phyloP scores from a whole-genome alignment of 208 protist species.

The Leishmania braziliensis region DNA sequence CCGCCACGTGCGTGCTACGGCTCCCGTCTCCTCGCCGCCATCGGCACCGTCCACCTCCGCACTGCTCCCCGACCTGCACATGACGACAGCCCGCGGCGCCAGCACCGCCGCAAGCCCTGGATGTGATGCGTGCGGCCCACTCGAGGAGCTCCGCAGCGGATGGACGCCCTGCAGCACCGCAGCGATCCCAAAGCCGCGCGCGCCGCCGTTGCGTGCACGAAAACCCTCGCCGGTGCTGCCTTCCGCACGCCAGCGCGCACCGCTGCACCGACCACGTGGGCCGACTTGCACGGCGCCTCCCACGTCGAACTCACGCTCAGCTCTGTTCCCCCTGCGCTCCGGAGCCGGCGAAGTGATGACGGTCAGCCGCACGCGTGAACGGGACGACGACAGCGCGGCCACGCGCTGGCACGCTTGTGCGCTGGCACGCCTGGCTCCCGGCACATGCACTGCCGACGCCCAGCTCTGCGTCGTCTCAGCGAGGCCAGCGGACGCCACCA shows the following conservation, averaged over 20 bases:
- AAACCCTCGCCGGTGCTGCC: background rate
- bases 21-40: background rate
- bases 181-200: background rate
- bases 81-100: background rate
- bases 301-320: background rate
- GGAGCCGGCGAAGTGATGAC: conserved; percentile 17
- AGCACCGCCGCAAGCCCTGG: background rate
- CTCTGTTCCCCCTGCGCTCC: background rate
- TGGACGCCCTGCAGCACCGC: background rate
- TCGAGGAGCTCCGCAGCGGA: background rate
- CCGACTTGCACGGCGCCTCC: background rate
- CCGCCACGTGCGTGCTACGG: background rate
- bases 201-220: background rate
- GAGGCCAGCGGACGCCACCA: background rate
- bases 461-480: conserved; percentile 4
- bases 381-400: background rate
- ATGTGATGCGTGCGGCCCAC: background rate
- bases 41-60: background rate
- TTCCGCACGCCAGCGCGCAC: background rate
- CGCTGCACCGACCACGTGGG: background rate
- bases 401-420: background rate
- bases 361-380: conserved; percentile 10
- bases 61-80: background rate
- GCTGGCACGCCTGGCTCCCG: background rate
- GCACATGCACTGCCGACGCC: background rate